phyloP scores from a whole-genome alignment of 495 filamentous ascomycete genomes.

The Chlorociboria aeruginascens region DNA sequence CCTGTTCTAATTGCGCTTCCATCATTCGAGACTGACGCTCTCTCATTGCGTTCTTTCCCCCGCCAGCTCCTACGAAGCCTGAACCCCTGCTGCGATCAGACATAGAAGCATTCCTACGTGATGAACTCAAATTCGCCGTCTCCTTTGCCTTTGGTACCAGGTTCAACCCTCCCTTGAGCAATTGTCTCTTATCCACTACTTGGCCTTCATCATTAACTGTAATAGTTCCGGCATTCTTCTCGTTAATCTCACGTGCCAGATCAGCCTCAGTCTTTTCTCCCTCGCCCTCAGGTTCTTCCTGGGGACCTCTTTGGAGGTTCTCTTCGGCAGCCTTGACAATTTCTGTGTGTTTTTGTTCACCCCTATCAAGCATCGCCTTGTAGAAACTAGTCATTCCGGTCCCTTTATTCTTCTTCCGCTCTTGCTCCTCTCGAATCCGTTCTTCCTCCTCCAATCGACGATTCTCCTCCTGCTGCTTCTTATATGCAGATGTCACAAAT shows the following conservation, averaged over 20 bases:
- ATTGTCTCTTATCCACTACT: constrained; percentile 85
- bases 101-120: constrained; percentile 18
- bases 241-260: constrained; percentile 60
- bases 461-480: constrained; percentile 81
- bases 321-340: constrained; percentile 58
- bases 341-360: constrained; percentile 63
- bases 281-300: constrained; percentile 28
- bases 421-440: constrained; percentile 51
- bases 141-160: constrained; percentile 45
- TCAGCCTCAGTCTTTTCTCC: constrained; percentile 60
- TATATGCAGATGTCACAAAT: constrained; percentile 94
- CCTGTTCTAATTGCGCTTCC: constrained; percentile 66
- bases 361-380: constrained; percentile 64
- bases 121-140: constrained; percentile 23
- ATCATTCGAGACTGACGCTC: constrained; percentile 83
- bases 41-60: constrained; percentile 49
- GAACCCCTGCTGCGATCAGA: constrained; percentile 21
- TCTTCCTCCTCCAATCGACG: constrained; percentile 73
- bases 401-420: constrained; percentile 52
- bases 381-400: constrained; percentile 83
- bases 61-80: constrained; percentile 34
- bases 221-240: constrained; percentile 50
- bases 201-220: constrained; percentile 86
- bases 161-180: constrained; percentile 82
- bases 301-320: constrained; percentile 39